A percentile compares a stretch with the other conserved stretches of the same genome.
Conservation (phyloP, 495 filamentous ascomycete species). For the Neurospora pannonica region DNA sequence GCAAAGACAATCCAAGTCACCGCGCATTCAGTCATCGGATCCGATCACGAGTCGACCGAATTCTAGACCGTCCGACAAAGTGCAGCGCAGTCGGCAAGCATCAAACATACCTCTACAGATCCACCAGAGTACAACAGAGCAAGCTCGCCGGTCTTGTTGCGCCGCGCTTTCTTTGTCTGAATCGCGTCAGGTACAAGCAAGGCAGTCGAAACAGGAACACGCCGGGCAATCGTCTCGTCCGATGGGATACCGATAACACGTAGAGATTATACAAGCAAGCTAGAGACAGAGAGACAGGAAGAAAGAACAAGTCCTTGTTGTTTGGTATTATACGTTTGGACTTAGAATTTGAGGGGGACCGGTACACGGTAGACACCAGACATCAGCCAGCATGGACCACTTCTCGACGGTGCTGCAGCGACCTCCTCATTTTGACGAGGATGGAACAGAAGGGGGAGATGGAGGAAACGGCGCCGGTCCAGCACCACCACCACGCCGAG, state of each 20-base stretch:
- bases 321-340: constrained; percentile 4
- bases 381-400: constrained; percentile 22
- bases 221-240: background rate
- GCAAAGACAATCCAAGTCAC: background rate
- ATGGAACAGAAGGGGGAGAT: constrained; percentile 22
- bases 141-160: background rate
- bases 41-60: background rate
- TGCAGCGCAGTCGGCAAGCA: background rate
- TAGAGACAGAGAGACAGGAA: constrained; percentile 1
- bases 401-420: constrained; percentile 41
- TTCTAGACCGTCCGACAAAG: background rate
- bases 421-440: constrained; percentile 30
- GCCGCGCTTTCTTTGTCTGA: background rate
- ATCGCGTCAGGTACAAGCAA: background rate
- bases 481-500: constrained; percentile 11
- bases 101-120: background rate
- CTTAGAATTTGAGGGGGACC: constrained; percentile 11
- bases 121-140: background rate
- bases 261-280: background rate
- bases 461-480: constrained; percentile 11
- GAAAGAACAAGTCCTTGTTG: background rate
- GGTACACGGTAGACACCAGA: background rate
- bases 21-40: background rate
- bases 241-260: background rate
- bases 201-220: background rate